phyloP scores from a whole-genome alignment of 345 rosid species.

The Citrus sinensis region DVS_A1.0 CM039166.1:25827501-25828000 shows the following conservation, averaged over 20 bases:
- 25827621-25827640: conserved; percentile 96
- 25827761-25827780: conserved; percentile 42
- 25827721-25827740: conserved; percentile 76
- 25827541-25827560: conserved; percentile 66
- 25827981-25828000: background rate
- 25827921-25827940: conserved; percentile 77
- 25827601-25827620: conserved; percentile 85
- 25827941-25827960: conserved; percentile 61
- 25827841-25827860: conserved; percentile 69
- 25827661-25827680: conserved; percentile 80
- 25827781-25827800: conserved; percentile 80
- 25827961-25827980: conserved; percentile 49
- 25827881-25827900: conserved; percentile 29
- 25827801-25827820: conserved; percentile 98
- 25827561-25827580: conserved; percentile 70
- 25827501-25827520: conserved; percentile 83
- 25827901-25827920: conserved; percentile 45
- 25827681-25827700: conserved; percentile 64
- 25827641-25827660: conserved; percentile 74
- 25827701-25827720: conserved; percentile 51
- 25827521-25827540: conserved; percentile 54
- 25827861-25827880: conserved; percentile 45
- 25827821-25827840: conserved; percentile 72
- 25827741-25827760: conserved; percentile 65
- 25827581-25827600: conserved; percentile 70